Evolutionary conservation across 139 green algal species (phyloP).

Genomic region (Gonium pectorale): DNA sequence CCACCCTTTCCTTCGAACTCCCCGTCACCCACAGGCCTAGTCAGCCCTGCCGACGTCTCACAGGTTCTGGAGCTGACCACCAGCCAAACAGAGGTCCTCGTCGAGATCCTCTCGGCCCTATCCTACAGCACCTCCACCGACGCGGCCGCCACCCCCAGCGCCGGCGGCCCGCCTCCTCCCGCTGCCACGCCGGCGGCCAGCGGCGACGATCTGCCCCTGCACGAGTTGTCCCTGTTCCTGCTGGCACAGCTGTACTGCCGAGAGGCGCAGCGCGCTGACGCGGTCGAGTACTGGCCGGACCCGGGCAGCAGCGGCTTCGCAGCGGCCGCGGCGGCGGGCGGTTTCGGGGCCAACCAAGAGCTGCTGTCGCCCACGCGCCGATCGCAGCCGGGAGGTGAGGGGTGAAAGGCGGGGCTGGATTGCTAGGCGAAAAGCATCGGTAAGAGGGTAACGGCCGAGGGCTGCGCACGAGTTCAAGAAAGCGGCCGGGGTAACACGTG

Average conservation of each 20-base stretch:
- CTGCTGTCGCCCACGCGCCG: slow-evolving; percentile 49
- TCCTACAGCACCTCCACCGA: slow-evolving; percentile 30
- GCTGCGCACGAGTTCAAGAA: no score
- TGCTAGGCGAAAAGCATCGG: no score
- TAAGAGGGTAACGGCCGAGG: no score
- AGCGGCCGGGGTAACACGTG: no score
- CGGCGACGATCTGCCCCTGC: slow-evolving; percentile 51
- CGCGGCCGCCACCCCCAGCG: neutral
- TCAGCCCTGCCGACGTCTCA: slow-evolving; percentile 34
- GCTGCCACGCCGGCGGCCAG: neutral
- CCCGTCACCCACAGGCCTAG: slow-evolving; percentile 46
- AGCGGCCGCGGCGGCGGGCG: neutral
- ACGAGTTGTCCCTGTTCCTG: slow-evolving; percentile 81
- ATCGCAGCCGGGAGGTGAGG: slow-evolving; percentile 41
- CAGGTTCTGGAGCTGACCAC: slow-evolving; percentile 51
- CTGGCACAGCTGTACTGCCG: slow-evolving; percentile 77
- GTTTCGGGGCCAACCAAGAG: slow-evolving; percentile 11
- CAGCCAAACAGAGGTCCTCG: slow-evolving; percentile 58
- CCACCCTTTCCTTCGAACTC: no score
- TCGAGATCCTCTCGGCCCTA: slow-evolving; percentile 43
- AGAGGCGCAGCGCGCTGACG: slow-evolving; percentile 73
- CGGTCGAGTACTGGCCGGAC: slow-evolving; percentile 81
- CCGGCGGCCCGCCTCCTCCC: neutral
- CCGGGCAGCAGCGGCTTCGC: slow-evolving; percentile 2
- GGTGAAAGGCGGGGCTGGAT: no score